A percentile compares a stretch with the other conserved stretches of the same genome.
Conservation (phyloP, 2,329 filamentous ascomycete species). For the Diplodia corticola region DNA sequence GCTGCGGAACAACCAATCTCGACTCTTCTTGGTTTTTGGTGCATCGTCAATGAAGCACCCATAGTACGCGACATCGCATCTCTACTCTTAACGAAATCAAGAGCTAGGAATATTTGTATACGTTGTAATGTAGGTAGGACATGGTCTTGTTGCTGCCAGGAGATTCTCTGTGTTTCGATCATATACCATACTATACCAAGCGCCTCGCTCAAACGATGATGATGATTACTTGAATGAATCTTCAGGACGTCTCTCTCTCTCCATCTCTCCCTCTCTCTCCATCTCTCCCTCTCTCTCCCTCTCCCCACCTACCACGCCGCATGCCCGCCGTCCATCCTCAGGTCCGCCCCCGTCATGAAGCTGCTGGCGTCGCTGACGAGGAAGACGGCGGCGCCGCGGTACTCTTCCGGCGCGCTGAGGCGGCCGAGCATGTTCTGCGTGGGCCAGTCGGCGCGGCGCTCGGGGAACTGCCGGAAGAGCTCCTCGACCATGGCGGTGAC, state of each 20-base stretch:
- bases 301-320: constrained; percentile 37
- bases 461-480: constrained; percentile 74
- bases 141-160: not conserved
- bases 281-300: not conserved
- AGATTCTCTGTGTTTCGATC: not conserved
- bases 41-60: not conserved
- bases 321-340: constrained; percentile 44
- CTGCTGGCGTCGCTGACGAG: constrained; percentile 43
- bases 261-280: not conserved
- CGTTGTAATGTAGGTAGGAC: not conserved
- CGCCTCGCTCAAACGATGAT: constrained; percentile 14
- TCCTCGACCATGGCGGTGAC: constrained; percentile 80
- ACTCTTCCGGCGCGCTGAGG: constrained; percentile 38
- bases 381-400: constrained; percentile 42
- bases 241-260: not conserved
- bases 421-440: constrained; percentile 78
- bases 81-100: not conserved
- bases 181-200: not conserved
- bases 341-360: constrained; percentile 43
- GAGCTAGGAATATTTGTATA: not conserved
- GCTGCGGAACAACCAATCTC: not conserved
- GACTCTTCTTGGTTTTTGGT: not conserved
- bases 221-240: not conserved
- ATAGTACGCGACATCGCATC: not conserved
- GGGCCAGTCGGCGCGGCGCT: constrained; percentile 67